Percentiles rank a stretch among this genome's conserved stretches.
Conservation (phyloP, 768 basidiomycete species). For the Rhizopogon vinicolor region DNA sequence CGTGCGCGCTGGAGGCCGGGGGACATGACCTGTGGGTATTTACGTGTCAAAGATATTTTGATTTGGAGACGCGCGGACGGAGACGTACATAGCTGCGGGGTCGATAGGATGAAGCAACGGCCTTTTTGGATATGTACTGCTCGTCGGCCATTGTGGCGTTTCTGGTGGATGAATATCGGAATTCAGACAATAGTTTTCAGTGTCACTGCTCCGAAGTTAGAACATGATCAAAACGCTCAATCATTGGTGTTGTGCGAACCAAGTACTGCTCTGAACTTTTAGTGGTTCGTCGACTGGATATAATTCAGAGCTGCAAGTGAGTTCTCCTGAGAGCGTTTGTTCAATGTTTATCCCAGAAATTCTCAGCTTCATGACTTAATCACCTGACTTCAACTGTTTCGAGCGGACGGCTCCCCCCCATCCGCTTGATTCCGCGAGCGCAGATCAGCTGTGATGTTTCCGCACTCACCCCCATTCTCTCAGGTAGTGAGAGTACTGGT, state of each 20-base stretch:
- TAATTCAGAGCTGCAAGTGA: no score
- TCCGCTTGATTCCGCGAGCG: not conserved
- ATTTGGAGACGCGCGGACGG: not conserved
- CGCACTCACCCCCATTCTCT: not conserved
- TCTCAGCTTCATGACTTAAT: not conserved
- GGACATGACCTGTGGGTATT: slow-evolving; percentile 67
- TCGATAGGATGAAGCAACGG: slow-evolving; percentile 31
- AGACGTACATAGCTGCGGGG: slow-evolving; percentile 33
- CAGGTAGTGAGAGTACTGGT: not conserved
- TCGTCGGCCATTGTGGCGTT: slow-evolving; percentile 26
- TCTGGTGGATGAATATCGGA: not conserved
- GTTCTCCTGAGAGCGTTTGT: no score
- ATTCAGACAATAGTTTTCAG: not conserved
- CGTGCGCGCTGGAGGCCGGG: slow-evolving; percentile 85
- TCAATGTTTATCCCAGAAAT: not conserved
- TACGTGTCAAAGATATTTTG: not conserved
- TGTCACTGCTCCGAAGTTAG: not conserved
- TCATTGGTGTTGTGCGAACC: not conserved
- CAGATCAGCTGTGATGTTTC: not conserved
- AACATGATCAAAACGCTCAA: not conserved
- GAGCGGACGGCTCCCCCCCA: not conserved
- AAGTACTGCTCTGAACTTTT: not conserved
- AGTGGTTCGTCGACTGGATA: no score
- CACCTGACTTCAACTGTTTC: not conserved
- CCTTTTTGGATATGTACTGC: slow-evolving; percentile 29